phyloP scores from a whole-genome alignment of 2,329 filamentous ascomycete species.

The Cryphonectria carpinicola region DNA sequence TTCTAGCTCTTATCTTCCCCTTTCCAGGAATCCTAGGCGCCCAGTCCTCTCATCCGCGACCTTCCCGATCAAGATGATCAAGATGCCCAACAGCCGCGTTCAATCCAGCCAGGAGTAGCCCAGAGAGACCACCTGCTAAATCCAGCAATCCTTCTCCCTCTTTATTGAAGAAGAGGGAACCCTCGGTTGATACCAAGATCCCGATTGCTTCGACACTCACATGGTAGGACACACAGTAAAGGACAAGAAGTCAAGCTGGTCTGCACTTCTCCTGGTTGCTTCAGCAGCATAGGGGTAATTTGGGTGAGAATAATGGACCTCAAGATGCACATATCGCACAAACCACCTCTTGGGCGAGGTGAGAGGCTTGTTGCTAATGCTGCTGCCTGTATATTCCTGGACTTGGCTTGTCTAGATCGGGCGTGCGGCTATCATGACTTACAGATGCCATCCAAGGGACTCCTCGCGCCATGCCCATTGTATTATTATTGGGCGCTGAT shows the following conservation, averaged over 20 bases:
- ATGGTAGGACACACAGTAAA: background rate
- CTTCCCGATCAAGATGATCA: slow-evolving; percentile 24
- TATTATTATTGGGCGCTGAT: background rate
- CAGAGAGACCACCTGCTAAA: slow-evolving; percentile 16
- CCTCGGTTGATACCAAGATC: background rate
- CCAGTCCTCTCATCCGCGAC: slow-evolving; percentile 16
- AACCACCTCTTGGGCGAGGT: background rate
- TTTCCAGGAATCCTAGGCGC: slow-evolving; percentile 20
- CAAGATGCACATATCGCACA: background rate
- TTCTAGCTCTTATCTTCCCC: slow-evolving; percentile 21
- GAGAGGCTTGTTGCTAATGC: background rate
- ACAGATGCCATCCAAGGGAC: background rate
- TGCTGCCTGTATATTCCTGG: slow-evolving; percentile 1
- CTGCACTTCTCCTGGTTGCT: background rate
- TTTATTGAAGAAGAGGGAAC: background rate
- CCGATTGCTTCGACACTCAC: background rate
- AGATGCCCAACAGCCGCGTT: slow-evolving; percentile 21
- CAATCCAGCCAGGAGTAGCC: slow-evolving; percentile 1
- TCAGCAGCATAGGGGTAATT: background rate
- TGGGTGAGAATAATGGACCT: background rate
- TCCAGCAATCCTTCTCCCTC: background rate
- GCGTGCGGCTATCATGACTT: background rate
- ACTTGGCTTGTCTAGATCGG: background rate
- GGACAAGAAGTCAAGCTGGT: background rate
- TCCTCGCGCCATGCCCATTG: background rate